phyloP scores from a whole-genome alignment of 495 filamentous ascomycete genomes.

The Acidiella bohemica region DNA sequence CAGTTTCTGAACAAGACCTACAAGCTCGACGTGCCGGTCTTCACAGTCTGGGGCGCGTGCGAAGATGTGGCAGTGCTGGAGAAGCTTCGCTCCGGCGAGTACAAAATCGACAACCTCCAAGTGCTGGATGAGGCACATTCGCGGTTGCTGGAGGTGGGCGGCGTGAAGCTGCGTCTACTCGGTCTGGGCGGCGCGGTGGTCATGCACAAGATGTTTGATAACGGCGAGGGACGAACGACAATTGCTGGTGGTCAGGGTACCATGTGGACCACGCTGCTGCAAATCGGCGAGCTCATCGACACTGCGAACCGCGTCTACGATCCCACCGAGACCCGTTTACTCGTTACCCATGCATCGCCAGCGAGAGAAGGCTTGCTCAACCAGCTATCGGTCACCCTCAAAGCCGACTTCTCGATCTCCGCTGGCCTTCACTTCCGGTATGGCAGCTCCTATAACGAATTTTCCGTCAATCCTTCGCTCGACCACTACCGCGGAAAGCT shows the following conservation, averaged over 20 bases:
- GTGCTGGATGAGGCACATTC: constrained; percentile 98
- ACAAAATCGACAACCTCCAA: constrained; percentile 93
- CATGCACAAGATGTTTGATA: constrained; percentile 99
- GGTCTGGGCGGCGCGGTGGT: constrained; percentile 94
- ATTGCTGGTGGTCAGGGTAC: constrained; percentile 98
- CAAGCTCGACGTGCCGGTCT: constrained; percentile 89
- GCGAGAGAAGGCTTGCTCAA: constrained; percentile 95
- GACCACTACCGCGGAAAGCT: constrained; percentile 99
- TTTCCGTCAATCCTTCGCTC: constrained; percentile 94
- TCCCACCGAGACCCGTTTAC: constrained; percentile 93
- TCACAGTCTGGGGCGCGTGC: constrained; percentile 98
- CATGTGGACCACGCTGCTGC: constrained; percentile 97
- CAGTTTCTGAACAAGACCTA: constrained; percentile 75
- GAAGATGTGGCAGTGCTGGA: constrained; percentile 97
- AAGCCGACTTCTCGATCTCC: constrained; percentile 96
- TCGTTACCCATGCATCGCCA: constrained; percentile 94
- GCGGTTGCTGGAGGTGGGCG: constrained; percentile 81
- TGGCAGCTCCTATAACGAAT: constrained; percentile 98
- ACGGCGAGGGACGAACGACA: constrained; percentile 92
- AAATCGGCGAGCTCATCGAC: constrained; percentile 97
- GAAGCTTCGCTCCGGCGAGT: constrained; percentile 95
- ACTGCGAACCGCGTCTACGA: constrained; percentile 97
- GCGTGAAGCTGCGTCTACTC: constrained; percentile 88
- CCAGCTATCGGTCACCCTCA: constrained; percentile 92
- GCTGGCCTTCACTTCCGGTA: constrained; percentile 98